Conservation (phyloP, 257 asterid species). For the Solanum bulbocastanum region DNA sequence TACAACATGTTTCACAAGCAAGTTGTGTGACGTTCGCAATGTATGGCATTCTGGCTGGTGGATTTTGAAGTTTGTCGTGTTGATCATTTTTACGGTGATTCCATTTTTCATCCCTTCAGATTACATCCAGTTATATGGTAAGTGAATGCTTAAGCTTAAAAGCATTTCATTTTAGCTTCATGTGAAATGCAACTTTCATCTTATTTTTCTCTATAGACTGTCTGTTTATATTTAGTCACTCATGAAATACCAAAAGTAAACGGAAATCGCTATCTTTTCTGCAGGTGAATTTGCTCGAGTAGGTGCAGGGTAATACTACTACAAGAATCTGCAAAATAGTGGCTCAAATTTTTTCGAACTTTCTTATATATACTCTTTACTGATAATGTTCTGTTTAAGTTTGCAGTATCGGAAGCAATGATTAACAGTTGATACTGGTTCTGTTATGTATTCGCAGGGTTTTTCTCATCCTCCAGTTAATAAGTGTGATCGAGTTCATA, state of each 20-base stretch:
- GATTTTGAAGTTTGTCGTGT: slow-evolving; percentile 41
- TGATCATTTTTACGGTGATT: slow-evolving; percentile 38
- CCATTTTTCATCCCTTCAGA: slow-evolving; percentile 76
- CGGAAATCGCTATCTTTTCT: not conserved
- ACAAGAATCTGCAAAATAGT: not conserved
- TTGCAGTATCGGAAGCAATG: not conserved
- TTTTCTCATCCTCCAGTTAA: slow-evolving; percentile 74
- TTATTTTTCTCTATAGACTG: not conserved
- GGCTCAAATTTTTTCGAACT: not conserved
- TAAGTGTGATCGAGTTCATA: slow-evolving; percentile 81
- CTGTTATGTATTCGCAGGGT: slow-evolving; percentile 31
- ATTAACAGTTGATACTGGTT: not conserved
- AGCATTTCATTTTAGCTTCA: not conserved
- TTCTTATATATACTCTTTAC: not conserved
- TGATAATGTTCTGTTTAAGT: not conserved
- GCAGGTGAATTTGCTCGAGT: slow-evolving; percentile 91
- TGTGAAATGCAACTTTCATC: not conserved
- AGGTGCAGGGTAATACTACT: slow-evolving; percentile 80
- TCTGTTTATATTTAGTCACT: not conserved
- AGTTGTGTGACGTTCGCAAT: slow-evolving; percentile 37
- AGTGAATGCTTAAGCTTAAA: not conserved
- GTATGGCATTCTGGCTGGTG: slow-evolving; percentile 92
- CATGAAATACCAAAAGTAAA: not conserved
- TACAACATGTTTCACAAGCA: slow-evolving; percentile 49
- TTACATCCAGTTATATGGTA: slow-evolving; percentile 74